phyloP scores from a whole-genome alignment of 129 eudicot genomes.

The Escallonia rubra region DNA sequence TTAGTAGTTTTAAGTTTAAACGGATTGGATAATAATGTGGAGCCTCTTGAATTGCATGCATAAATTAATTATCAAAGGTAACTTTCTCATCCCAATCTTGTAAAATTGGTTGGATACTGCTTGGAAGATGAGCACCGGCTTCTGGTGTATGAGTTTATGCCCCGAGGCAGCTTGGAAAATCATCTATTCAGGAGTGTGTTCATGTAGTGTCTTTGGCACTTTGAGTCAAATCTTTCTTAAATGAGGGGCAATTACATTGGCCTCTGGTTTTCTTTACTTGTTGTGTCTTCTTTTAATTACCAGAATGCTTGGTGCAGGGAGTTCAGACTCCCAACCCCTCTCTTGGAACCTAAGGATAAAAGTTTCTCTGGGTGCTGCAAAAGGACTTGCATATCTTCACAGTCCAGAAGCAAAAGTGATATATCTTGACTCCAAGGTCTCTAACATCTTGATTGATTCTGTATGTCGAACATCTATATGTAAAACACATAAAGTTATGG shows the following conservation, averaged over 20 bases:
- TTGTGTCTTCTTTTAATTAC: too few species aligned
- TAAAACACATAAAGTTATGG: too few species aligned
- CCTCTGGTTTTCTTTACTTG: not conserved
- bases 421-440: too few species aligned
- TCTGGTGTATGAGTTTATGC: conserved; percentile 77
- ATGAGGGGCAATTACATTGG: too few species aligned
- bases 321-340: conserved; percentile 65
- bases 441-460: too few species aligned
- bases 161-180: conserved; percentile 77
- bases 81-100: conserved; percentile 73
- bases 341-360: conserved; percentile 68
- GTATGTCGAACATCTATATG: too few species aligned
- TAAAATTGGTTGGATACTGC: conserved; percentile 64
- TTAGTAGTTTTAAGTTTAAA: not conserved
- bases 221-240: too few species aligned
- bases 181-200: conserved; percentile 75
- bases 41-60: conserved; percentile 24
- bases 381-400: conserved; percentile 78
- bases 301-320: conserved; percentile 32
- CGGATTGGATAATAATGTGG: conserved; percentile 6
- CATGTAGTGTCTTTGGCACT: not conserved
- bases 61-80: conserved; percentile 71
- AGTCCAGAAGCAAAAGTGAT: conserved; percentile 73
- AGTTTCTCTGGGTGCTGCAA: conserved; percentile 78
- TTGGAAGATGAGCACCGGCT: conserved; percentile 69